Evolutionary conservation across 108 stramenopile genomes (phyloP), one percentile per base, ranked within the genome.

Genomic region (Tribonema minus): DNA sequence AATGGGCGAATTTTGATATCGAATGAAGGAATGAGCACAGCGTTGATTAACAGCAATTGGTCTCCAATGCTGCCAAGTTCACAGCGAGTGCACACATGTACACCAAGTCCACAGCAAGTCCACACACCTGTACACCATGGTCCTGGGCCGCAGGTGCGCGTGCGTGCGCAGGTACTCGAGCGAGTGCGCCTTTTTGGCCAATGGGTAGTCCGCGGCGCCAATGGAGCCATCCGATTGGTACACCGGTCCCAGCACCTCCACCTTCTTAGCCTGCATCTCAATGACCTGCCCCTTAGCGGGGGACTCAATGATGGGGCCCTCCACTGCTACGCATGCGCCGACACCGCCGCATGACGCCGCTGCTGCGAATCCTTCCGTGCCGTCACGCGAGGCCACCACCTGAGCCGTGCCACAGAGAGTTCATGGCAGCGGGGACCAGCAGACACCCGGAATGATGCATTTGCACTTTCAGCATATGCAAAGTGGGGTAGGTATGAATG

Each of bases 61-160:
- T n/a, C n/a, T n/a, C n/a, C 1, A n/a, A 62, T 12, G 9, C 2
- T n/a, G 0, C 26, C 3, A 2, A 26, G 3, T 62, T 62, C 12
- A 23, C 25, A 31, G 0, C 27, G 61, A 9, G 26, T 62, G 23
- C 25, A 2, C 20, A 5, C 35, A 20, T n/a, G n/a, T n/a, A n/a
- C n/a, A n/a, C n/a, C n/a, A n/a, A n/a, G n/a, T n/a, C n/a, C n/a
- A n/a, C n/a, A 28, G 27, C 29, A 61, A 81, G 76, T 67, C 83
- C 84, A n/a, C n/a, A n/a, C n/a, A n/a, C n/a, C n/a, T n/a, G n/a
- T n/a, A n/a, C n/a, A 91, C 67, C 65, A 84, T 82, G 58, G 89
- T 76, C 40, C 92, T 85, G 20, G 91, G 86, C 2, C 92, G 87
- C 67, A 93, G 81, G 83, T 93, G 92, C 37, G 91, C 91, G 39